These are phyloP conservation scores for Penium margaritaceum DNA, from an alignment of 139 green algal species.

Conservation along the genomic window DNA sequence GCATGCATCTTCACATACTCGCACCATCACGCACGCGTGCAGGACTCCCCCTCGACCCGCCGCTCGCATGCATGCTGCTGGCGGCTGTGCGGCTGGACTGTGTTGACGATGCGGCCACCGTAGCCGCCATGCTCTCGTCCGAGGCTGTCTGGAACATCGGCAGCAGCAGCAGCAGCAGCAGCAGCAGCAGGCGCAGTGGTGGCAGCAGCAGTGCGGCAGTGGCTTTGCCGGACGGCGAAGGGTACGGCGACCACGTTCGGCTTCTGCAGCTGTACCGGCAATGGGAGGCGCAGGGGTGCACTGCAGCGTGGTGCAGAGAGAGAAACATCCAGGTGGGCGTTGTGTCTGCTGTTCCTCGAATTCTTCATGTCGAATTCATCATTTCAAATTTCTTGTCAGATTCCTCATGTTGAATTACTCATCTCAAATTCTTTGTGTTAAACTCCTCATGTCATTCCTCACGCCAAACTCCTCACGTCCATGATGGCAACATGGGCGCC, in stretches of 20 bases:
- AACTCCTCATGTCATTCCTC: no score
- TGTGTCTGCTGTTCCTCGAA: no score
- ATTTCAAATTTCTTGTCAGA: no score
- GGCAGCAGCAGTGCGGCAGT: not conserved
- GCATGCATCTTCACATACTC: no score
- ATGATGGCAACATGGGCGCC: no score
- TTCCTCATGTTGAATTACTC: no score
- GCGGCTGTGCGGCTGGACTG: slow-evolving; percentile 66
- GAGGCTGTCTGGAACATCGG: slow-evolving; percentile 60
- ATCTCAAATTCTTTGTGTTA: no score
- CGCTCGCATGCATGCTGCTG: slow-evolving; percentile 68
- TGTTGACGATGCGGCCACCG: slow-evolving; percentile 59
- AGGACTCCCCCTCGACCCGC: slow-evolving; percentile 73
- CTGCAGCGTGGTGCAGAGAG: slow-evolving; percentile 23
- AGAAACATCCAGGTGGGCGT: not conserved
- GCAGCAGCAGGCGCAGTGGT: not conserved
- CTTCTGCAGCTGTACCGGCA: slow-evolving; percentile 71
- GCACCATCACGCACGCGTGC: slow-evolving; percentile 17
- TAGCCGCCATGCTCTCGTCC: slow-evolving; percentile 80
- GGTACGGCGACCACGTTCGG: slow-evolving; percentile 78
- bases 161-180: not conserved
- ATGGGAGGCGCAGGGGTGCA: slow-evolving; percentile 56
- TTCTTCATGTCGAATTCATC: no score
- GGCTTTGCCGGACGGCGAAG: slow-evolving; percentile 48
- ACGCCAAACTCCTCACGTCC: no score